Base-by-base conservation (phyloP, 1,284 basidiomycete species). In the Trametes pubescens region DNA sequence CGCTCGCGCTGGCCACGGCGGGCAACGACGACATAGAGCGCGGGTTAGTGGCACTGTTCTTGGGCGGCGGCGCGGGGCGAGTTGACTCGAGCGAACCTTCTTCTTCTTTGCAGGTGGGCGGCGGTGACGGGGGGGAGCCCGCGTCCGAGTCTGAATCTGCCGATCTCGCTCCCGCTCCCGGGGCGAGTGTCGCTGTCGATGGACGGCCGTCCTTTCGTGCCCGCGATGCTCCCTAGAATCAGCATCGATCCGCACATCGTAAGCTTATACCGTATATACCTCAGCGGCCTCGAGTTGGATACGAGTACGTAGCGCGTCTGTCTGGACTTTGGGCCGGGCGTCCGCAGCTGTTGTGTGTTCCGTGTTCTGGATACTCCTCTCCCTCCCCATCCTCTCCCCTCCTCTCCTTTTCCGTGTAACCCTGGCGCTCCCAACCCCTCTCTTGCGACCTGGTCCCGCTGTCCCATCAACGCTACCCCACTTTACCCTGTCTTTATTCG, bases 1-100 rank as follows among this genome's bases (percentile, higher is more conserved):
- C 62, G 49, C 57, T 67, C 55, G 48, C 61, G 56, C 58, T 64
- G 53, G 67, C 66, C 54, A 58, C 69, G 49, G 65, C 49, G 57
- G 61, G 56, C 40, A 68, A 68, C 52, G 65, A 71, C 51, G 71
- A 69, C 44, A 64, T 75, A 21, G 74, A 77, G 66, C 69, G 71
- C 61, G 69, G 71, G 61, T 66, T 76, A 59, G 72, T 74, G 35
- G 70, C 70, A 57, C 60, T 74, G 56, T 73, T 75, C 46, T 65
- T 76, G 46, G 73, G 72, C 62, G 73, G 70, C 44, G 67, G 65
- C 37, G 65, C 35, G 61, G 32, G 59, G 43, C 34, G 51, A 37
- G 58, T 64, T 65, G 64, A 64, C 51, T 24, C 49, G 62, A 62
- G 57, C 29, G 4, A 32, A 32, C 3, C 29, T 32, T 32, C 29